Base-by-base conservation (phyloP, 164 flowering plant species). In the Litsea cubeba region DNA sequence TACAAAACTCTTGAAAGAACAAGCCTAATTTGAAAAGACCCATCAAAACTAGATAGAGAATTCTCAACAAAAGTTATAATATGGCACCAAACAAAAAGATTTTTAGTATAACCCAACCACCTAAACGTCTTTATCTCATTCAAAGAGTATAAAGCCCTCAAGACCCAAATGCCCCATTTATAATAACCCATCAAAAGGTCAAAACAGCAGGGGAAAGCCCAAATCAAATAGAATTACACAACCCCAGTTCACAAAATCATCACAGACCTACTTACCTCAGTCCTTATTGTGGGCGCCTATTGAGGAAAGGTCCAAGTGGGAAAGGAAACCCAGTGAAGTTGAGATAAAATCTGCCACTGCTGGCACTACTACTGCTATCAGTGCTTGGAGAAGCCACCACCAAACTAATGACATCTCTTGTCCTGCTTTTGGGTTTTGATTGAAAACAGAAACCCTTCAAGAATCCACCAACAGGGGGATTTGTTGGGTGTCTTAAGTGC, bases 311-410 rank as follows among this genome's bases (percentile, higher is more conserved):
- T 5, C 99, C 97, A 65, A 95, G 91, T 75, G 99, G 99, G 79
- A 93, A 95, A 62, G 99, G 99, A 74, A 95, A 95, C 22, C 97
- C 97, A 74, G 99, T 95, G 84, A 95, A 81, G 76, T 93, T 95
- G 67, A 95, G 70, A 74, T 95, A 93, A 81, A 95, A 90, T 72
- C 97, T 88, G 71, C 86, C 87, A 25, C 85, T 73, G 49, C 77
- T 78, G 63, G 73, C 62, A 11, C 76, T 74, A 49, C 30, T 73
- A 25, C 68, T 78, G 50, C 74, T 73, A 62, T 57, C 35, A 60
- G 57, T 76, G 76, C 57, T 76, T 46, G 93, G 77, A 50, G 93
- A 83, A 80, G 90, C 88, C 76, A 87, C 89, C 67, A 86, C 91
- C 77, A 82, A 83, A 68, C 64, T 82, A 50, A 71, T 23, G 69